Base-by-base conservation (phyloP, 1,284 basidiomycete genomes). In the Trametes sp. region DNA sequence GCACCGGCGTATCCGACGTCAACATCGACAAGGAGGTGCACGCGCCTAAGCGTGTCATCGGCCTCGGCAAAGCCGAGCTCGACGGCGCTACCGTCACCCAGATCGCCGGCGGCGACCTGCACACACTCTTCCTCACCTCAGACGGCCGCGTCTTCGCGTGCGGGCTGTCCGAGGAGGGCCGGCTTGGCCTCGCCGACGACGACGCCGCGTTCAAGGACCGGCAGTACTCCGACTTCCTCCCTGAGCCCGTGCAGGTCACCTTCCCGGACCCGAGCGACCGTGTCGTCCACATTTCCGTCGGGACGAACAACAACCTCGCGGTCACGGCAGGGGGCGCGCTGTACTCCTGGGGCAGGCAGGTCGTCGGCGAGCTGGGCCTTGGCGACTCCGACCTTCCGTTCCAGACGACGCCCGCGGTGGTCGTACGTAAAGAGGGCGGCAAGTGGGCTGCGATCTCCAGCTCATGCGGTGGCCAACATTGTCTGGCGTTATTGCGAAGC, bases 281-380 rank as follows among this genome's bases (percentile, higher is more conserved):
- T 6, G 87, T 96, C 66, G 82, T 89, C 19, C 84, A 88, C 57
- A 84, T 98, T 68, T 86, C 90, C 2, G 87, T 85, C 11, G 96
- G 95, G 2, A 86, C 87, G 41, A 87, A 94, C 70, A 93, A 93
- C 75, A 95, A 91, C 70, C 84, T 96, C 64, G 95, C 93, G 4
- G 84, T 96, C 51, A 92, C 92, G 19, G 78, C 80, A 58, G 88
- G 84, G 46, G 95, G 95, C 13, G 89, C 91, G 29, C 78, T 94
- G 64, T 96, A 94, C 74, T 83, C 89, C 42, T 97, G 95, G 95
- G 95, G 95, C 51, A 87, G 92, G 66, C 93, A 94, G 23, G 85
- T 88, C 55, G 88, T 84, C 76, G 87, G 82, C 74, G 94, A 84
- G 79, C 84, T 84, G 61, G 93, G 83, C 65, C 87, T 84, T 67